These are phyloP conservation scores for Prototheca cutis DNA, from an alignment of 163 green algal genomes.

Conservation along the genomic window DNA sequence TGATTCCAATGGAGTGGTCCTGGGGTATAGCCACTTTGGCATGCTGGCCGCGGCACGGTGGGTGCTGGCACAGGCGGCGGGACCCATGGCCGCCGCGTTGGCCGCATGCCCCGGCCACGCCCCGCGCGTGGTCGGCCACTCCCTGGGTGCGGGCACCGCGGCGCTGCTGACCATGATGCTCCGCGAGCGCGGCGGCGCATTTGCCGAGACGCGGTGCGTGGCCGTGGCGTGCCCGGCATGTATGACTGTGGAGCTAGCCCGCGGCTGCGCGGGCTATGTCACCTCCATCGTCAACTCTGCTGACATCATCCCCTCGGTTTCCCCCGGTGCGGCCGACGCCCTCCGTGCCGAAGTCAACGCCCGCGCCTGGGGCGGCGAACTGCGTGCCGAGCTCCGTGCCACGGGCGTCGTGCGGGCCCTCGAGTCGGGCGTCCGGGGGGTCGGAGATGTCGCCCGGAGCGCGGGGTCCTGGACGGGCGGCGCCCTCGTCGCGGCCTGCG, in stretches of 20 bases:
- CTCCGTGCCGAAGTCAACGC: constrained; percentile 55
- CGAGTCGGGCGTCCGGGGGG: constrained; percentile 28
- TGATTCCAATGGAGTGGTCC: constrained; percentile 45
- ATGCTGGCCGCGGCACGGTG: constrained; percentile 81
- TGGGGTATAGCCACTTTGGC: constrained; percentile 73
- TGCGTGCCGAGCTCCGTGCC: constrained; percentile 50
- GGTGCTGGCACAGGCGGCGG: constrained; percentile 41
- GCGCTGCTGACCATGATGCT: constrained; percentile 84
- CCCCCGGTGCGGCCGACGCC: constrained; percentile 43
- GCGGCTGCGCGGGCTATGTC: constrained; percentile 55
- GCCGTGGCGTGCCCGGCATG: constrained; percentile 76
- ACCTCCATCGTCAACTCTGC: constrained; percentile 66
- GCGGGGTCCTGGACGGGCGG: constrained; percentile 33
- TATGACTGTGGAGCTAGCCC: constrained; percentile 74
- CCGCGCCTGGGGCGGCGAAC: constrained; percentile 57
- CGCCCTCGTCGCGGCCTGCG: constrained; percentile 1
- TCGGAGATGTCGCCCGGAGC: constrained; percentile 28
- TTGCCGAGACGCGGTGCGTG: constrained; percentile 46
- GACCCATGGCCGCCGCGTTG: constrained; percentile 38
- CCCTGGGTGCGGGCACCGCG: constrained; percentile 68
- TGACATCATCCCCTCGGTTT: constrained; percentile 73
- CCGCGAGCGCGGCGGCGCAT: constrained; percentile 29
- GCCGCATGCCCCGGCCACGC: constrained; percentile 32
- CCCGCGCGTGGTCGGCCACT: constrained; percentile 54
- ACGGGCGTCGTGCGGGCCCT: constrained; percentile 40